Base-by-base conservation (phyloP, 495 filamentous ascomycete species). In the Oleoguttula mirabilis region DNA sequence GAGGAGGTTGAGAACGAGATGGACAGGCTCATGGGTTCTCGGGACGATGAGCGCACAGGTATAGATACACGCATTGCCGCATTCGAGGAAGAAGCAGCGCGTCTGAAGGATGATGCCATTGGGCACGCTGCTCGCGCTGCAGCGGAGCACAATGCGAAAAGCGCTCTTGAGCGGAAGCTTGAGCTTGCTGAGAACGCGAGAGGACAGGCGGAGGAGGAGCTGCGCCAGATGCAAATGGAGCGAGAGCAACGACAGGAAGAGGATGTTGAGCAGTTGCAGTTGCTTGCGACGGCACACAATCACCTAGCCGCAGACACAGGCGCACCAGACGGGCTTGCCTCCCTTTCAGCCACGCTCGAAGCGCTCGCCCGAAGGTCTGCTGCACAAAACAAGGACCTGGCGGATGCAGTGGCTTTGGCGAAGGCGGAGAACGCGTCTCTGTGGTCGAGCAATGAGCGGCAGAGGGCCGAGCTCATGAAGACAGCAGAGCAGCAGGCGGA, bases 1-100 rank as follows among this genome's bases (percentile, higher is more conserved):
- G 92, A 98, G 50, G 84, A 93, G 47, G 65, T 82, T 17, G 87
- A 96, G 57, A 88, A 94, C 48, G 88, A 92, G 51, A 70, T 95
- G 32, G 85, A 94, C 45, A 70, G 84, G 19, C 68, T 84, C 17
- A 67, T 87, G n/a, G 88, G 84, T 49, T 79, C 77, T 35, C 73
- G 82, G 4, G 84, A 90, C 41, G 78, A 88, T 50, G 84, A 87
- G 48, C 79, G 73, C 55, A 69, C 72, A 5, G 73, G 69, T 1
- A 65, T 71, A 7, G 80, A 92, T 36, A 73, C 81, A 17, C 78
- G 69, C 36, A 69, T 84, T 14, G 74, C 72, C n/a, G 61, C 68
- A 6, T 67, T 94, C 1, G 73, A 84, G 54, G 60, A 68, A 12
- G 83, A 94, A 43, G 61, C 94, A 17, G 77, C 84, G 16, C 32